Conservation (phyloP, 768 basidiomycete species). For the Kwoniella sp. region DNA sequence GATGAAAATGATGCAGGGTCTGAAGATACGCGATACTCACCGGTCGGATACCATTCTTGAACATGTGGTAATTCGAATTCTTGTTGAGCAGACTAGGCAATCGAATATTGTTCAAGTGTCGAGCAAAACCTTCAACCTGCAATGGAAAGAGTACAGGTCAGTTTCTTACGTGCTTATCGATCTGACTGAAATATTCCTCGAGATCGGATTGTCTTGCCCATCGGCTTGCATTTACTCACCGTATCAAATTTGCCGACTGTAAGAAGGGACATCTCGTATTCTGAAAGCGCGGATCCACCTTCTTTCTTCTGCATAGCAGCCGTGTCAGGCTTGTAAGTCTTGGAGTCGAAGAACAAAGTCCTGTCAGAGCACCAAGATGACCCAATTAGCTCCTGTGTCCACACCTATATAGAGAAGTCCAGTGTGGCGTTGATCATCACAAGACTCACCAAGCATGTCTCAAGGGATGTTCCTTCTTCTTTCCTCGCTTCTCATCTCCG, state of each 20-base stretch:
- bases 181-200: neutral
- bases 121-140: constrained; percentile 49
- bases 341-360: constrained; percentile 89
- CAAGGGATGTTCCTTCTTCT: constrained; percentile 65
- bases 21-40: no score
- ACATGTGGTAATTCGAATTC: constrained; percentile 92
- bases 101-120: constrained; percentile 51
- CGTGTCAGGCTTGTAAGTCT: constrained; percentile 63
- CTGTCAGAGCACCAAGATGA: constrained; percentile 56
- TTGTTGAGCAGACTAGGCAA: constrained; percentile 78
- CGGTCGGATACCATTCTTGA: constrained; percentile 63
- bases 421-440: neutral
- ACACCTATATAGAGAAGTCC: constrained; percentile 14
- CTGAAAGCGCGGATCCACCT: constrained; percentile 46
- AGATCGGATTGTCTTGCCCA: no score
- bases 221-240: constrained; percentile 52
- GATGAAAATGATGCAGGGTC: constrained; percentile 1
- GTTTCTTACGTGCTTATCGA: neutral
- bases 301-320: constrained; percentile 60
- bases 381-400: neutral
- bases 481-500: neutral
- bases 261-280: constrained; percentile 66
- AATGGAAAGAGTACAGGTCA: neutral
- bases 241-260: constrained; percentile 88
- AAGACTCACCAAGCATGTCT: constrained; percentile 74